Conservation (phyloP, 2,329 filamentous ascomycete genomes). For the Alternaria tenuissima region DNA sequence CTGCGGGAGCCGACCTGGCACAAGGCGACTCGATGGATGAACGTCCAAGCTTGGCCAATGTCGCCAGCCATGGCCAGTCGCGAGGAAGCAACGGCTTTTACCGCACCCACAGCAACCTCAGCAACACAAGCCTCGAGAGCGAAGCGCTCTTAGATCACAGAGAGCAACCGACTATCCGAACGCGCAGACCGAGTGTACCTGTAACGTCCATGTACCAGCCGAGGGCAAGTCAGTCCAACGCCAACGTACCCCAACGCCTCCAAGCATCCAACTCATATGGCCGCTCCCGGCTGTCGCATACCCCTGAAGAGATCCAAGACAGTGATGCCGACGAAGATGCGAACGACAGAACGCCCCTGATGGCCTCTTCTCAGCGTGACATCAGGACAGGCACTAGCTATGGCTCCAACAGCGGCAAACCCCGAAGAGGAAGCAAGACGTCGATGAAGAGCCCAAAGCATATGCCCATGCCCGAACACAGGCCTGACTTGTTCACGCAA, state of each 20-base stretch:
- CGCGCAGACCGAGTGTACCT: conserved; percentile 56
- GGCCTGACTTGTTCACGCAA: conserved; percentile 35
- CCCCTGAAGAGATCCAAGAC: conserved; percentile 45
- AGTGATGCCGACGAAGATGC: conserved; percentile 59
- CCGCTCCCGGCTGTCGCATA: conserved; percentile 41
- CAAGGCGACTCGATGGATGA: conserved; percentile 66
- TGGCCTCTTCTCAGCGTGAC: conserved; percentile 51
- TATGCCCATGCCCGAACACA: conserved; percentile 17
- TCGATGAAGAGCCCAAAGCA: conserved; percentile 44
- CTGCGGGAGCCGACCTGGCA: conserved; percentile 62
- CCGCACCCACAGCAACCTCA: conserved; percentile 67
- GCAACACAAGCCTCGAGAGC: conserved; percentile 88
- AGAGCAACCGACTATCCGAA: conserved; percentile 56
- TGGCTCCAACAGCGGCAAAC: conserved; percentile 46
- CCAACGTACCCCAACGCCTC: conserved; percentile 31
- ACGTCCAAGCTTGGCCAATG: conserved; percentile 52
- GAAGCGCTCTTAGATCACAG: conserved; percentile 88
- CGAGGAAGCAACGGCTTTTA: conserved; percentile 62
- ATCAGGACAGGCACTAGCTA: conserved; percentile 47
- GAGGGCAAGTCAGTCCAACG: conserved; percentile 35
- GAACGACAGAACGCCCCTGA: conserved; percentile 65
- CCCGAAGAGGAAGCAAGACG: conserved; percentile 41
- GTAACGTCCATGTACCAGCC: conserved; percentile 41
- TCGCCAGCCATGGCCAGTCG: conserved; percentile 39
- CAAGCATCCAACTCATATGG: conserved; percentile 24